Conservation (phyloP, 2,329 filamentous ascomycete genomes). For the Stagonosporopsis cucurbitacearum region DNA sequence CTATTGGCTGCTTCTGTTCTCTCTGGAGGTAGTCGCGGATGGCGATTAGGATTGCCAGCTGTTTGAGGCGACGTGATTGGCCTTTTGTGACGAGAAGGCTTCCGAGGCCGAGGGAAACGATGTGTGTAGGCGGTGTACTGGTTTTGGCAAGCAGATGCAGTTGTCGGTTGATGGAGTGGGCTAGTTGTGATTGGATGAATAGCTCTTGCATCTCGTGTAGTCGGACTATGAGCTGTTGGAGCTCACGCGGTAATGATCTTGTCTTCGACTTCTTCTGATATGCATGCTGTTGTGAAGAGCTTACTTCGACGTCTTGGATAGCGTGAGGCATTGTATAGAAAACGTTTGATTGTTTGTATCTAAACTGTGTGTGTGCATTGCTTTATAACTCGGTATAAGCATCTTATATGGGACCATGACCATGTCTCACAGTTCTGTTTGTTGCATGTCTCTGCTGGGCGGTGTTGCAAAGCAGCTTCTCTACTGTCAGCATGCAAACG, state of each 20-base stretch:
- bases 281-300: neutral
- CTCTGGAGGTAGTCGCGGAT: slow-evolving; percentile 22
- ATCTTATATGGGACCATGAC: neutral
- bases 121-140: slow-evolving; percentile 15
- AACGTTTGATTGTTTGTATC: neutral
- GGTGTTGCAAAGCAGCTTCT: slow-evolving; percentile 1
- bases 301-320: neutral
- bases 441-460: neutral
- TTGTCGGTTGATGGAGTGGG: slow-evolving; percentile 17
- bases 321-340: slow-evolving; percentile 1
- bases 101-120: slow-evolving; percentile 33
- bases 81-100: slow-evolving; percentile 23
- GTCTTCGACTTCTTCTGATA: slow-evolving; percentile 9
- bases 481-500: slow-evolving; percentile 5
- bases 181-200: slow-evolving; percentile 21
- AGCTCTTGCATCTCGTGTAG: slow-evolving; percentile 16
- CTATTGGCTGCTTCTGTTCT: slow-evolving; percentile 3
- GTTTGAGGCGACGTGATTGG: slow-evolving; percentile 37
- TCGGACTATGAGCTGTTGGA: slow-evolving; percentile 8
- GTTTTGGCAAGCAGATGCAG: slow-evolving; percentile 11
- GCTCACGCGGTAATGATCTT: slow-evolving; percentile 16
- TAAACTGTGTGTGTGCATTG: neutral
- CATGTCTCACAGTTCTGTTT: neutral
- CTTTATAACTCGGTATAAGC: neutral
- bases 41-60: slow-evolving; percentile 37